These are phyloP conservation scores for Coniochaeta sp. DNA, from an alignment of 2,329 filamentous ascomycete species.

Conservation along the genomic window DNA sequence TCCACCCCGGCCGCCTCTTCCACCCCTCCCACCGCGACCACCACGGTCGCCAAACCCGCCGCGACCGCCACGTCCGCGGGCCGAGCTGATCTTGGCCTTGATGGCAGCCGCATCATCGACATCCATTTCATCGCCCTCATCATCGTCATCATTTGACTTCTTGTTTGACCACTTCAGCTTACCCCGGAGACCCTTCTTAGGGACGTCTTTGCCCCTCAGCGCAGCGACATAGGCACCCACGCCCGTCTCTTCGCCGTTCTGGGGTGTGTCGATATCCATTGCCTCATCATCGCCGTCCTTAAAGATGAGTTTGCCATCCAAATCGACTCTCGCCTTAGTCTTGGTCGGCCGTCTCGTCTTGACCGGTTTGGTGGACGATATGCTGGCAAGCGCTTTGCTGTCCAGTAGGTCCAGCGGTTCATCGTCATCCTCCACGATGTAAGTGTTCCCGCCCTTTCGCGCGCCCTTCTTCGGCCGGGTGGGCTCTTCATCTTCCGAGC, in stretches of 20 bases:
- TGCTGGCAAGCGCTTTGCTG: constrained; percentile 80
- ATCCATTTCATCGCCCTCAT: constrained; percentile 44
- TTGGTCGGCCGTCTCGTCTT: constrained; percentile 52
- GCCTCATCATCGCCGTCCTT: constrained; percentile 45
- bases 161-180: constrained; percentile 67
- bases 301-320: constrained; percentile 76
- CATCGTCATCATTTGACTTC: constrained; percentile 33
- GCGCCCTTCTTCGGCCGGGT: constrained; percentile 33
- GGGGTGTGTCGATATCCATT: constrained; percentile 49
- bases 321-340: constrained; percentile 61
- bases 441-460: constrained; percentile 62
- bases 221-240: constrained; percentile 65
- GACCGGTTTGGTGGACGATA: constrained; percentile 80
- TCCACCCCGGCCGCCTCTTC: constrained; percentile 23
- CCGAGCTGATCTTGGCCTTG: constrained; percentile 38
- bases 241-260: constrained; percentile 36
- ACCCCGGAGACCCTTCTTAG: constrained; percentile 56
- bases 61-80: constrained; percentile 22
- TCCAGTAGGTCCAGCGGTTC: constrained; percentile 93
- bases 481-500: constrained; percentile 51
- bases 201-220: constrained; percentile 59
- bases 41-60: constrained; percentile 16
- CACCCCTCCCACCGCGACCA: constrained; percentile 26
- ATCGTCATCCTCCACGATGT: constrained; percentile 90
- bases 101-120: constrained; percentile 36